Evolutionary conservation across 208 protist genomes (phyloP).

Genomic region (Tetramitus jugosus): DNA sequence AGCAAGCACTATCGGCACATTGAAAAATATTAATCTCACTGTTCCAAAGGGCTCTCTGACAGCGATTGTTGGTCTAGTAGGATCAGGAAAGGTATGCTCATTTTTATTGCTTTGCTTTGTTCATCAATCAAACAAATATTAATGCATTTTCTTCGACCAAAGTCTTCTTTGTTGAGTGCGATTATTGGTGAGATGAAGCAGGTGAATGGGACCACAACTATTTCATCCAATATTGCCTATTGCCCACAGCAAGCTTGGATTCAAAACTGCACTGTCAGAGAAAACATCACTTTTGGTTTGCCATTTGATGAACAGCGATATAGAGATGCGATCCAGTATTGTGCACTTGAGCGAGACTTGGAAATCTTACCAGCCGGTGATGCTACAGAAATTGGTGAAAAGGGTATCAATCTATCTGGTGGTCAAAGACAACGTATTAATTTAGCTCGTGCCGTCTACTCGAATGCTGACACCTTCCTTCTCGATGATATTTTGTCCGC

Average conservation of each 20-base stretch:
- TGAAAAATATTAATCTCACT: conserved; percentile 43
- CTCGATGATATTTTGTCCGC: conserved; percentile 45
- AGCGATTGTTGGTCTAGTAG: conserved; percentile 62
- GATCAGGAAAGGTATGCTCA: conserved; percentile 49
- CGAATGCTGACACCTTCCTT: conserved; percentile 42
- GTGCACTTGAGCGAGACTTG: conserved; percentile 65
- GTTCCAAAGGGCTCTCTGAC: conserved; percentile 58
- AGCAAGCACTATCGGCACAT: neutral
- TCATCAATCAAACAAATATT: too few relatives aligned
- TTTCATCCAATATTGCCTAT: conserved; percentile 56
- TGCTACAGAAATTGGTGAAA: conserved; percentile 64
- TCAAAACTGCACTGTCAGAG: conserved; percentile 69
- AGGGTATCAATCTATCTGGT: conserved; percentile 63
- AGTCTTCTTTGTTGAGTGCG: conserved; percentile 19
- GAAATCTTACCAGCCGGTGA: conserved; percentile 60
- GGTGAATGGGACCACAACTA: neutral
- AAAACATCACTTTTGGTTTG: conserved; percentile 76
- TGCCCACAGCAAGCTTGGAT: conserved; percentile 77
- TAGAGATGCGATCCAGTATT: conserved; percentile 50
- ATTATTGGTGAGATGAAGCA: conserved; percentile 25
- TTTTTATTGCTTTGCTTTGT: neutral
- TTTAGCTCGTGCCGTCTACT: conserved; percentile 66
- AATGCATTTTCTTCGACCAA: too few relatives aligned
- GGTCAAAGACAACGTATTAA: conserved; percentile 70
- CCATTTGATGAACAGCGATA: conserved; percentile 51